Evolutionary conservation across 495 filamentous ascomycete genomes (phyloP).

Genomic region (Aeminium ludgeri): DNA sequence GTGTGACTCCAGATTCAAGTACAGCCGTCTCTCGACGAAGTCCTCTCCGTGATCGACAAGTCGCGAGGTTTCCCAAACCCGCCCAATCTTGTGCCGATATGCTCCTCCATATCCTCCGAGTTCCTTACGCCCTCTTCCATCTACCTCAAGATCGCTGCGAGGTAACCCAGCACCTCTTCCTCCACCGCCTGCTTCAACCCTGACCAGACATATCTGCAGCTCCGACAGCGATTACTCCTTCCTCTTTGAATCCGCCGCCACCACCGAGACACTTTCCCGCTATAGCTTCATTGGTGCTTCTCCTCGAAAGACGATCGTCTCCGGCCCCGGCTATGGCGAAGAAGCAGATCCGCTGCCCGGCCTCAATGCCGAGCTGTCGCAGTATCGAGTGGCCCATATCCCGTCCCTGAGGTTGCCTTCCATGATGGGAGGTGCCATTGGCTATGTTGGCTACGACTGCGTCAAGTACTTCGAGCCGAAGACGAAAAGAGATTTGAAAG

Average conservation of each 20-base stretch:
- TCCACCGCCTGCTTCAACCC: too few relatives aligned
- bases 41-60: constrained; percentile 37
- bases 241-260: constrained; percentile 86
- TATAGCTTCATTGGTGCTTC: constrained; percentile 90
- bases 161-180: too few relatives aligned
- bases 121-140: constrained; percentile 80
- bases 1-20: constrained; percentile 29
- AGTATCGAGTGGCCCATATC: constrained; percentile 60
- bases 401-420: constrained; percentile 68
- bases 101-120: constrained; percentile 73
- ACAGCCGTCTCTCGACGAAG: constrained; percentile 37
- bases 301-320: constrained; percentile 71
- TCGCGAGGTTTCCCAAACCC: constrained; percentile 35
- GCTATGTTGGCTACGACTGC: constrained; percentile 95
- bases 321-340: constrained; percentile 71
- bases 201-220: constrained; percentile 22
- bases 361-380: constrained; percentile 60
- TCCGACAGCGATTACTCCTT: constrained; percentile 53
- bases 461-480: constrained; percentile 94
- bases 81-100: constrained; percentile 74
- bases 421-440: constrained; percentile 79
- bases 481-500: constrained; percentile 70
- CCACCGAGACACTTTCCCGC: constrained; percentile 73
- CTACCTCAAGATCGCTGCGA: constrained; percentile 70
- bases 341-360: constrained; percentile 65